These are phyloP conservation scores for Thamnidium elegans DNA, from an alignment of 192 early-diverging fungal species.

Conservation along the genomic window DNA sequence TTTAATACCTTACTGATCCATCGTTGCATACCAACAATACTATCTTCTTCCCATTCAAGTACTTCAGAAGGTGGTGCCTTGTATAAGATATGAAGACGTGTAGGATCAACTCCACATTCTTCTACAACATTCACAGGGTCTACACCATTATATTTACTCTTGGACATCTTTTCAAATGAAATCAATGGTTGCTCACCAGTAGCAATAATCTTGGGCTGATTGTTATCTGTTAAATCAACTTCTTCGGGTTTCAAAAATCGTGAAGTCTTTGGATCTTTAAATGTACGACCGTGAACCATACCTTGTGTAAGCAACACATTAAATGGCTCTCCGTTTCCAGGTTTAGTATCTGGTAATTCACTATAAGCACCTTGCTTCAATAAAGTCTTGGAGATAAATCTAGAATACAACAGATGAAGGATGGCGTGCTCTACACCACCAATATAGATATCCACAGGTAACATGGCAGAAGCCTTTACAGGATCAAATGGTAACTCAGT, in stretches of 20 bases:
- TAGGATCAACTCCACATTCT: constrained; percentile 77
- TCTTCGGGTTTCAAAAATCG: constrained; percentile 78
- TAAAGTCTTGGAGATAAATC: constrained; percentile 87
- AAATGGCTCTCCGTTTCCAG: constrained; percentile 80
- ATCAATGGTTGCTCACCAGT: constrained; percentile 57
- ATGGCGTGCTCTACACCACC: constrained; percentile 95
- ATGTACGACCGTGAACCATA: constrained; percentile 90
- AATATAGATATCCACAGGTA: constrained; percentile 92
- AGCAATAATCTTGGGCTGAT: constrained; percentile 52
- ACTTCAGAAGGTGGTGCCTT: constrained; percentile 88
- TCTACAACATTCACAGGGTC: constrained; percentile 69
- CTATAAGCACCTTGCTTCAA: constrained; percentile 54
- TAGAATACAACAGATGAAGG: constrained; percentile 89
- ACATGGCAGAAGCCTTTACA: constrained; percentile 44
- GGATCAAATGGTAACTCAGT: constrained; percentile 47
- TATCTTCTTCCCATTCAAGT: constrained; percentile 86
- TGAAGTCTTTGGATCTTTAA: constrained; percentile 70
- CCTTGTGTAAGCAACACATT: constrained; percentile 84
- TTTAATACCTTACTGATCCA: constrained; percentile 64
- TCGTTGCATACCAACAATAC: constrained; percentile 90
- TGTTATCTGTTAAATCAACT: constrained; percentile 51
- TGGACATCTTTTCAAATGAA: constrained; percentile 94
- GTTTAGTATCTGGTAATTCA: constrained; percentile 36
- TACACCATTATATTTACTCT: constrained; percentile 94
- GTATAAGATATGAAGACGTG: constrained; percentile 81